Evolutionary conservation across 1,284 basidiomycete species (phyloP), one percentile per base, ranked within the genome.

Genomic region (Ustilago loliicola): DNA sequence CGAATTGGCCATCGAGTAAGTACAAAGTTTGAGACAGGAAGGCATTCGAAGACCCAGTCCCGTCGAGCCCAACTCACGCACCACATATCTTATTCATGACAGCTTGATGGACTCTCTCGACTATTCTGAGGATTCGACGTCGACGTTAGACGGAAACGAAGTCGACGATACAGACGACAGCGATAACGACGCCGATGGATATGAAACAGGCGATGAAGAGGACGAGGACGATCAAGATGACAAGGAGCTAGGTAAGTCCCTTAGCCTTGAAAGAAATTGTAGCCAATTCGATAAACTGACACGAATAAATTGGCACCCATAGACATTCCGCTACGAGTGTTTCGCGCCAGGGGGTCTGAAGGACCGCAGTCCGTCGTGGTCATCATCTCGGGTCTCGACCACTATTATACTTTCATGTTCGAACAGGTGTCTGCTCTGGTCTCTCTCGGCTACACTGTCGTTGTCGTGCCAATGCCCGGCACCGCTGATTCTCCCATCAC

Each of bases 401-500:
- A 78, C 30, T 78, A 78, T 19, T 55, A 73, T 50, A 78, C 71
- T 11, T 70, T 45, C 50, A 64, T 62, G 61, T 61, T 71, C 29
- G 57, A 61, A 3, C 50, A 70, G 7, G 50, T 74, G 27, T 36
- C 63, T 8, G 36, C 50, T 1, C 48, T 78, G 54, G 55, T 55
- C 27, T 56, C 61, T 11, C 57, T 47, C 30, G 67, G 67, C 11
- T 61, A 34, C 21, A 42, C 68, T 8, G 69, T 61, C 11, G 38
- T 79, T 6, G 61, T 67, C 1, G 61, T 70, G 0, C 36, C 69
- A 9, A 74, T 79, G 72, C 77, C 77, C 0, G 77, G 77, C 11
- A 79, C 77, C 15, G 77, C 68, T 17, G 77, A 79, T 40, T 66
- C 72, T 8, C 72, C 77, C 38, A 63, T 79, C 59, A 69, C 72